Base-by-base conservation (phyloP, 192 early-diverging fungal species). In the Coemansia sp. region DNA sequence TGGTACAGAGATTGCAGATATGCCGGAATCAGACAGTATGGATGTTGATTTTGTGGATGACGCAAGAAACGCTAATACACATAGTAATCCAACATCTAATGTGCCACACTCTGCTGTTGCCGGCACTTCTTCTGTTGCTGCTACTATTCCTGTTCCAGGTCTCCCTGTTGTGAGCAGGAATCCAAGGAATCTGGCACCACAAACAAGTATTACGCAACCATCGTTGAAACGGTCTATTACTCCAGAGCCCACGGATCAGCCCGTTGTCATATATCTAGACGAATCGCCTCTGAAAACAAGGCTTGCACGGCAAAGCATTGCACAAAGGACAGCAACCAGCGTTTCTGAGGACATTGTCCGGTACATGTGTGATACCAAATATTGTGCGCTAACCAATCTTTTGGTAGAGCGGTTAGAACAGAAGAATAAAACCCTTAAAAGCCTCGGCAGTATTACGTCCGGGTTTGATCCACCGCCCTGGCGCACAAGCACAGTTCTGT, bases 381-480 rank as follows among this genome's bases (percentile, higher is more conserved):
- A n/a, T 32, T 80, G 78, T 49, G 66, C 55, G 32, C 57, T 80
- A 1, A 72, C 71, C 22, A 54, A 41, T 1, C 62, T 80, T 16
- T 26, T 80, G 12, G 39, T 39, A 5, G 49, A 65, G 10, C 69
- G 66, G 18, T 69, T 80, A 9, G 63, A 74, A 22, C 72, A 71
- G 58, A 36, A 48, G 16, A 32, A 10, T 4, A 40, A 45, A n/a
- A 41, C 64, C 8, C 67, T 67, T 57, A 36, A 51, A 2, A 6
- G 15, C 21, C 42, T 46, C 18, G 39, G 10, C 8, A 16, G n/a
- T 39, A 0, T 46, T 58, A 40, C 11, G 45, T 15, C 47, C 36
- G 11, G 48, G 21, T 81, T 81, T 55, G 60, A 39, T 37, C 41
- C 26, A 3, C 78, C 73, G 12, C 78, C 78, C 8, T 81, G 78